Base-by-base conservation (phyloP, 176 grass and related monocot genomes). In the Eragrostis curvula region DNA sequence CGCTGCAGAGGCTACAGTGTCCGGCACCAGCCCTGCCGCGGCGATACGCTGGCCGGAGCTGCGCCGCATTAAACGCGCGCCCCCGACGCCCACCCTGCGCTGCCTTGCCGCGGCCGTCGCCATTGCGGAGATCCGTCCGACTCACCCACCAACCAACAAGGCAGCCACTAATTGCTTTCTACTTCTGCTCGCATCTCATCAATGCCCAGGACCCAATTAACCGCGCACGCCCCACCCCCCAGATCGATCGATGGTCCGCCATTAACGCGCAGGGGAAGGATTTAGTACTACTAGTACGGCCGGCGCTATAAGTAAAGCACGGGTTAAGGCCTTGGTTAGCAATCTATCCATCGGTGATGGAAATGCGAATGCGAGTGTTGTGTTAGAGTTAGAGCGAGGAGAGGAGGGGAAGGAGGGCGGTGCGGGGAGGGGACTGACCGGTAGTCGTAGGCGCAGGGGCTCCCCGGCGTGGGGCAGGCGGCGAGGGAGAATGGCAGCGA, bases 361-460 rank as follows among this genome's bases (percentile, higher is more conserved):
- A 44, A 24, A 55, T 47, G 47, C 61, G 8, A 62, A 83, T 79
- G 71, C 3, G 32, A 8, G 39, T 1, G 32, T 36, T 36, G 36
- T 3, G 25, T 66, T n/a, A n/a, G n/a, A n/a, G 55, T 12, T 12
- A 12, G 75, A 28, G 21, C 0, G 53, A 8, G 12, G 21, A 18
- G 1, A 28, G 28, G 5, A 55, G 29, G 60, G 49, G 42, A 82
- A 28, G 28, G 5, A 55, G 29, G 60, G 49, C n/a, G n/a, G n/a
- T n/a, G n/a, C n/a, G n/a, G 42, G 28, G 5, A 55, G 29, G 60
- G 49, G 42, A 82, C 88, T 88, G 81, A 94, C 92, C 88, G 85
- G 88, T 90, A 94, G 75, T 90, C 88, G 91, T 90, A 94, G 71
- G 82, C 74, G 85, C 91, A 94, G 74, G 91, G 57, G 88, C 65